Evolutionary conservation across 352 stramenopile species (phyloP).

Genomic region (Pythium periplocum): DNA sequence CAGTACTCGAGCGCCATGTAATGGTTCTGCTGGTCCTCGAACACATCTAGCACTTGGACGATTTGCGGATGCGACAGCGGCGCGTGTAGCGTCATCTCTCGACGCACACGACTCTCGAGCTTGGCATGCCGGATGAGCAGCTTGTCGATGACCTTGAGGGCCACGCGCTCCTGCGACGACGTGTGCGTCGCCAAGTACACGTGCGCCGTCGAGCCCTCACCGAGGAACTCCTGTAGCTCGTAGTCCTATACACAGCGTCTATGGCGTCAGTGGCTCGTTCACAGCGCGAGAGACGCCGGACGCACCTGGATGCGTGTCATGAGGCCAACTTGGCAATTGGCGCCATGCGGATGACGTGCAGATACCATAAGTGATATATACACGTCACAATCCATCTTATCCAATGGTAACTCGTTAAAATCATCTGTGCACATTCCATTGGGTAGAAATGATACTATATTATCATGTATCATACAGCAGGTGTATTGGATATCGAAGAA

Average conservation of each 20-base stretch:
- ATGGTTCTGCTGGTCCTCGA: slow-evolving; percentile 72
- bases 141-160: slow-evolving; percentile 85
- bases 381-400: too few relatives aligned
- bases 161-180: slow-evolving; percentile 31
- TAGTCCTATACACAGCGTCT: slow-evolving; percentile 34
- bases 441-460: too few relatives aligned
- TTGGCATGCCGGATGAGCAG: slow-evolving; percentile 52
- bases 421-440: too few relatives aligned
- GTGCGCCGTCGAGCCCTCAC: slow-evolving; percentile 68
- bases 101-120: slow-evolving; percentile 50
- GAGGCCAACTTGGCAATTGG: too few relatives aligned
- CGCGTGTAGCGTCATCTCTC: slow-evolving; percentile 69
- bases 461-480: too few relatives aligned
- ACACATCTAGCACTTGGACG: slow-evolving; percentile 52
- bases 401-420: too few relatives aligned
- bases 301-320: too few relatives aligned
- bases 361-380: too few relatives aligned
- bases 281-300: too few relatives aligned
- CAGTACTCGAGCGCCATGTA: slow-evolving; percentile 77
- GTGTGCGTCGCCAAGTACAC: slow-evolving; percentile 60
- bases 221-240: slow-evolving; percentile 65
- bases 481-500: too few relatives aligned
- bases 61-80: slow-evolving; percentile 50
- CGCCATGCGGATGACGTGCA: too few relatives aligned
- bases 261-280: too few relatives aligned